A percentile compares a stretch with the other conserved stretches of the same genome.
These are phyloP conservation scores for Sporothrix phasma DNA, from an alignment of 2,329 filamentous ascomycete species.

Conservation along the genomic window DNA sequence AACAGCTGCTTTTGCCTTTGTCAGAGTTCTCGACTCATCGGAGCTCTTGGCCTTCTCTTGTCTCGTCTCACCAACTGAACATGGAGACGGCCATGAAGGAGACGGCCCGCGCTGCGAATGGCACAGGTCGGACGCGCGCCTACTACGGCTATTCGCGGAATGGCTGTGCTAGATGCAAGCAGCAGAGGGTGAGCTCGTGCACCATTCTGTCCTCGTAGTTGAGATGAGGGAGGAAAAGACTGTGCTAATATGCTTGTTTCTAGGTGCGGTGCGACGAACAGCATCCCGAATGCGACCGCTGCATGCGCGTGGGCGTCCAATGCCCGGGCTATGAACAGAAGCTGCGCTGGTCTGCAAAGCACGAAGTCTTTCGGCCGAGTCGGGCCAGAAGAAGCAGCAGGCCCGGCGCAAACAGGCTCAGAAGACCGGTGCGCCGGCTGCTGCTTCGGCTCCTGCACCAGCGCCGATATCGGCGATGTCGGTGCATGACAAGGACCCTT, in stretches of 20 bases:
- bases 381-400: constrained; percentile 4
- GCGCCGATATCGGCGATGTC: background rate
- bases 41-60: background rate
- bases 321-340: constrained; percentile 38
- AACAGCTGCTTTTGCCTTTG: background rate
- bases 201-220: too few relatives aligned
- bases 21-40: background rate
- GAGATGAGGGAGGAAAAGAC: too few relatives aligned
- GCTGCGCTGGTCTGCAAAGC: constrained; percentile 38
- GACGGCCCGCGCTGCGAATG: background rate
- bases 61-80: background rate
- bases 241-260: background rate
- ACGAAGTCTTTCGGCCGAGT: constrained; percentile 28
- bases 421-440: background rate
- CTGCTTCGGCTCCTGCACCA: background rate
- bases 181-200: constrained; percentile 15
- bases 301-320: constrained; percentile 31
- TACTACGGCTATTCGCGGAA: constrained; percentile 20
- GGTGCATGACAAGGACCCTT: background rate
- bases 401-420: background rate
- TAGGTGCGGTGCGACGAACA: constrained; percentile 19
- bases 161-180: constrained; percentile 19
- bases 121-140: constrained; percentile 12
- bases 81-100: constrained; percentile 9
- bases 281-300: constrained; percentile 30